These are phyloP conservation scores for Epichloe sp. DNA, from an alignment of 2,329 filamentous ascomycete genomes.

Conservation along the genomic window DNA sequence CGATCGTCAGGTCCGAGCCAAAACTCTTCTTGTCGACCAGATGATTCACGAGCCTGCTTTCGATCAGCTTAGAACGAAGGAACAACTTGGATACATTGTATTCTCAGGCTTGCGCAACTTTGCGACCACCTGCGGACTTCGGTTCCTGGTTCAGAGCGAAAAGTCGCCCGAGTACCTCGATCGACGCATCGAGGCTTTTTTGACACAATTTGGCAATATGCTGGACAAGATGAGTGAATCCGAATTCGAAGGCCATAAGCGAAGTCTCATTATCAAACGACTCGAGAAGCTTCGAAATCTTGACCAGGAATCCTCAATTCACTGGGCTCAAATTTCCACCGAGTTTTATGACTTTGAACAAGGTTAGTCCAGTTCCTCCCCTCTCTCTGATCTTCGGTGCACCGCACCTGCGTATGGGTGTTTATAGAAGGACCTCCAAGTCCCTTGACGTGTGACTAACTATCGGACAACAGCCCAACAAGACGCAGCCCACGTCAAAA, in stretches of 20 bases:
- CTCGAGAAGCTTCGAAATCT: conserved; percentile 90
- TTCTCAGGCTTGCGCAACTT: conserved; percentile 65
- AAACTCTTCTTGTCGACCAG: conserved; percentile 71
- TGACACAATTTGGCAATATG: conserved; percentile 51
- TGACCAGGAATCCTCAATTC: conserved; percentile 65
- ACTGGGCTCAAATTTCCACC: conserved; percentile 74
- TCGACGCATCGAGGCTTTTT: conserved; percentile 73
- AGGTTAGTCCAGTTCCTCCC: conserved; percentile 38
- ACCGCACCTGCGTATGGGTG: too few relatives aligned
- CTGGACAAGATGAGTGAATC: conserved; percentile 65
- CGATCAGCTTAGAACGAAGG: conserved; percentile 88
- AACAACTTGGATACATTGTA: conserved; percentile 94
- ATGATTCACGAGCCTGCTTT: conserved; percentile 89
- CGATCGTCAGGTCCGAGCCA: conserved; percentile 59
- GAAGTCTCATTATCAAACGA: conserved; percentile 73
- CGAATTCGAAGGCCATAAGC: conserved; percentile 84
- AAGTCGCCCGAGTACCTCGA: conserved; percentile 74
- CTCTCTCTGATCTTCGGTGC: not conserved
- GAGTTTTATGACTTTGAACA: conserved; percentile 86
- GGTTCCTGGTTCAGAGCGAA: conserved; percentile 90
- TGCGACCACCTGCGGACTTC: conserved; percentile 69
- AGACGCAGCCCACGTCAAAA: conserved; percentile 63
- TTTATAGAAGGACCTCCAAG: too few relatives aligned
- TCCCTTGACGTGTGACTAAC: not conserved
- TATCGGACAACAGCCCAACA: conserved; percentile 41